phyloP scores from a whole-genome alignment of 2,329 filamentous ascomycete species.

The Talaromyces amestolkiae region DNA sequence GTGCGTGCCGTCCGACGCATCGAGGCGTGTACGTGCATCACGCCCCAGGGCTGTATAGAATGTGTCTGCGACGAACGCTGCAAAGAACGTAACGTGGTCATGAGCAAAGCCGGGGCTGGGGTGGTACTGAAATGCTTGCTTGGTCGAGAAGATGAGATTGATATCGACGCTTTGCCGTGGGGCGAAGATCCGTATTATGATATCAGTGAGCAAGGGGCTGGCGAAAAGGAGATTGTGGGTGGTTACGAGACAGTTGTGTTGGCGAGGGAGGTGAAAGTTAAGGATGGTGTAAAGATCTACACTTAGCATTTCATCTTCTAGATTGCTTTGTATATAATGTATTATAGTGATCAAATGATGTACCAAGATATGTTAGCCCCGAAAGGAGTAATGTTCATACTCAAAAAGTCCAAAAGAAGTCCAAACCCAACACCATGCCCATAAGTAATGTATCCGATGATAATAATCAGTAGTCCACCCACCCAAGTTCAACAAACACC shows the following conservation, averaged over 20 bases:
- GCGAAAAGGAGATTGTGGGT: slow-evolving; percentile 53
- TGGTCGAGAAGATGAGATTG: slow-evolving; percentile 74
- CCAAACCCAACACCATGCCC: background rate
- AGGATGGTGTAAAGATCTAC: slow-evolving; percentile 23
- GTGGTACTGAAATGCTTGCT: slow-evolving; percentile 77
- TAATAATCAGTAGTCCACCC: background rate
- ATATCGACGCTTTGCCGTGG: slow-evolving; percentile 80
- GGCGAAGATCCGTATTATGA: slow-evolving; percentile 62
- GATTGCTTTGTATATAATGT: background rate
- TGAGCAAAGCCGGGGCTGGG: slow-evolving; percentile 84
- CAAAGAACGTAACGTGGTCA: slow-evolving; percentile 82
- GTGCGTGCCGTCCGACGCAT: slow-evolving; percentile 73
- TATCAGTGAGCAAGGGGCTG: slow-evolving; percentile 23
- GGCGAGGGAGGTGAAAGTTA: slow-evolving; percentile 62
- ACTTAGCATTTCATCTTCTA: background rate
- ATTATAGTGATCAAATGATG: background rate
- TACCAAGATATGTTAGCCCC: background rate
- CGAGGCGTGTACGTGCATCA: slow-evolving; percentile 68
- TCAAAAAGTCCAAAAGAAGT: background rate
- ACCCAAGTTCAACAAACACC: background rate
- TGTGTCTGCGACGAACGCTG: slow-evolving; percentile 85
- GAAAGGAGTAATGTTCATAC: background rate
- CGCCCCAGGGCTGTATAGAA: slow-evolving; percentile 73
- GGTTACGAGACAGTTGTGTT: slow-evolving; percentile 80
- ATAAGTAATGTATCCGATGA: background rate